A percentile compares a stretch with the other conserved stretches of the same genome.
These are phyloP conservation scores for Diaporthe batatas DNA, from an alignment of 2,329 filamentous ascomycete species.

Conservation along the genomic window DNA sequence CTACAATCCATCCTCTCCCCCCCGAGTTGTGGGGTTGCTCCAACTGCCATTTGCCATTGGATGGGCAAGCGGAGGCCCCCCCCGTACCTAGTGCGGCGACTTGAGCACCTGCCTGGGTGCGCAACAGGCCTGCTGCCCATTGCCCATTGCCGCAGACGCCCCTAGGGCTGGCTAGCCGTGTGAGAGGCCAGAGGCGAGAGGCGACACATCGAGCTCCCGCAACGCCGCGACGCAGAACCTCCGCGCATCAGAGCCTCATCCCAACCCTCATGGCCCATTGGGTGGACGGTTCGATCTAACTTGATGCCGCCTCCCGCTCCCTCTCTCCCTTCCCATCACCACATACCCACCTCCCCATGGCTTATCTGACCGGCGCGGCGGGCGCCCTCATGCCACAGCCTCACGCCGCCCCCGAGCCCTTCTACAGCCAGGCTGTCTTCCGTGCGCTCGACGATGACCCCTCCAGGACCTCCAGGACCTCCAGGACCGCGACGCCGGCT, in stretches of 20 bases:
- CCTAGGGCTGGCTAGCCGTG: constrained; percentile 16
- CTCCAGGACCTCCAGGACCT: constrained; percentile 29
- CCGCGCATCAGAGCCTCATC: constrained; percentile 16
- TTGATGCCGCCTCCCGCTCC: constrained; percentile 12
- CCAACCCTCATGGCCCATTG: constrained; percentile 4
- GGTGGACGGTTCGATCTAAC: constrained; percentile 16
- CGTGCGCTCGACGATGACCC: constrained; percentile 35
- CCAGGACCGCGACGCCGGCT: constrained; percentile 23
- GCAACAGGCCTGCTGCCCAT: neutral
- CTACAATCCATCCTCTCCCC: neutral
- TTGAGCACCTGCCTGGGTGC: too few species aligned
- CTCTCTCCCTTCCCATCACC: neutral
- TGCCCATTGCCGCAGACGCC: constrained; percentile 22
- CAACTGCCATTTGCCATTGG: constrained; percentile 9
- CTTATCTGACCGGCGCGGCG: constrained; percentile 38
- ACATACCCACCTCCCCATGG: constrained; percentile 35
- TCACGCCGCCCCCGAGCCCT: constrained; percentile 16
- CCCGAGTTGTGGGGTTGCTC: constrained; percentile 19
- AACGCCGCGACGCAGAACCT: constrained; percentile 21
- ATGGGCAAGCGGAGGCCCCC: neutral
- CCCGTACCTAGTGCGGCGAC: too few species aligned
- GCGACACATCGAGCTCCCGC: constrained; percentile 13
- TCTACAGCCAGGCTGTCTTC: constrained; percentile 40
- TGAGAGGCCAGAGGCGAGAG: neutral
- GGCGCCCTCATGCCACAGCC: constrained; percentile 28